Percentiles rank a stretch among this genome's conserved stretches.
These are phyloP conservation scores for Pichia eremophila DNA, from an alignment of 805 yeast genomes.

Conservation along the genomic window DNA sequence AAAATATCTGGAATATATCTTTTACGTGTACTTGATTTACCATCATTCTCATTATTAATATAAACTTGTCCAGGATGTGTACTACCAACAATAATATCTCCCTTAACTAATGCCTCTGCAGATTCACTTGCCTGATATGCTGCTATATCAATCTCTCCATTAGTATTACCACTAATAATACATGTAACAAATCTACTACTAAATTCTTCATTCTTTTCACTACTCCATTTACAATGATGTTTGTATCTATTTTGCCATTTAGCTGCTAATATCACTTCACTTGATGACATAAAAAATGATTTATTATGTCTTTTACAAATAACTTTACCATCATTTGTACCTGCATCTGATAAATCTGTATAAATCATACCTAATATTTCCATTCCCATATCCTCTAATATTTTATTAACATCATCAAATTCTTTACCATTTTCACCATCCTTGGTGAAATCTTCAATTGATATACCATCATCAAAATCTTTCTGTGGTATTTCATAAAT, in stretches of 20 bases:
- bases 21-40: slow-evolving; percentile 26
- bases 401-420: slow-evolving; percentile 30
- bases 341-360: slow-evolving; percentile 85
- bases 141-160: slow-evolving; percentile 83
- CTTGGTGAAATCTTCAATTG: slow-evolving; percentile 46
- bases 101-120: slow-evolving; percentile 81
- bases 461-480: slow-evolving; percentile 78
- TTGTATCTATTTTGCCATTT: slow-evolving; percentile 60
- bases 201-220: slow-evolving; percentile 39
- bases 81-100: slow-evolving; percentile 78
- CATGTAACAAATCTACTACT: slow-evolving; percentile 93
- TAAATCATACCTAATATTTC: slow-evolving; percentile 73
- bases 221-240: slow-evolving; percentile 54
- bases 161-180: slow-evolving; percentile 79
- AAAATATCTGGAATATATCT: slow-evolving; percentile 94
- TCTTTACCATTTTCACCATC: slow-evolving; percentile 25
- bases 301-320: slow-evolving; percentile 88
- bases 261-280: slow-evolving; percentile 81
- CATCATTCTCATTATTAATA: slow-evolving; percentile 65
- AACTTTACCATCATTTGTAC: slow-evolving; percentile 79
- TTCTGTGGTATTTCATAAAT: slow-evolving; percentile 89
- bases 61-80: slow-evolving; percentile 85
- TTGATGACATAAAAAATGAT: slow-evolving; percentile 80
- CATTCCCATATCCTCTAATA: slow-evolving; percentile 55
- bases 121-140: slow-evolving; percentile 82